These are phyloP conservation scores for Hirschfeldia incana DNA, from an alignment of 345 rosid genomes.

Conservation along the genomic window DNA sequence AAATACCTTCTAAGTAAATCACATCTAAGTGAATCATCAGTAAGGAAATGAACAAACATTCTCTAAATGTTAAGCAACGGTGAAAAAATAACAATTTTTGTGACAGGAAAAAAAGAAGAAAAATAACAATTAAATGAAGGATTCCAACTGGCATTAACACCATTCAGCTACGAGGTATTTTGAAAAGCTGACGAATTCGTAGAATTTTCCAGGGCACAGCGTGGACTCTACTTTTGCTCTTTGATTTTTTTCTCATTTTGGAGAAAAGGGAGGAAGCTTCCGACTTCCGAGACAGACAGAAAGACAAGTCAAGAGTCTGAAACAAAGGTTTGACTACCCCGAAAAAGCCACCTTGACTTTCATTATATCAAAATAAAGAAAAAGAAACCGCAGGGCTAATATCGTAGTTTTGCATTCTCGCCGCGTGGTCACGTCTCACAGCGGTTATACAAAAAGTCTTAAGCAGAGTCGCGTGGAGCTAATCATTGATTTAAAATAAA, in stretches of 20 bases:
- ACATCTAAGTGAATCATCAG: too few species aligned
- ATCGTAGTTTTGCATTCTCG: neutral
- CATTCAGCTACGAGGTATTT: neutral
- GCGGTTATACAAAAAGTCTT: conserved; percentile 16
- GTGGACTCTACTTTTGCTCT: conserved; percentile 2
- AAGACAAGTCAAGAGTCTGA: neutral
- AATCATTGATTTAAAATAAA: neutral
- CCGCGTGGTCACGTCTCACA: conserved; percentile 4
- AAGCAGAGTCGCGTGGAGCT: neutral
- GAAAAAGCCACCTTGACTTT: neutral
- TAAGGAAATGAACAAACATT: too few species aligned
- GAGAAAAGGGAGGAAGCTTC: neutral
- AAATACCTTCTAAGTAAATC: too few species aligned
- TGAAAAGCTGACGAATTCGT: neutral
- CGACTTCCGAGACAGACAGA: neutral
- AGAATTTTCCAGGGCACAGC: neutral
- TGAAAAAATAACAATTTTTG: too few species aligned
- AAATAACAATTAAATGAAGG: too few species aligned
- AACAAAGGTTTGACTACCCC: neutral
- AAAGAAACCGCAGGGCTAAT: neutral
- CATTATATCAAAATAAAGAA: neutral
- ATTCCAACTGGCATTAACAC: neutral
- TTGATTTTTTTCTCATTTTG: neutral
- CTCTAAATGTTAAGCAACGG: too few species aligned
- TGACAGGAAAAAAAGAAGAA: too few species aligned